Evolutionary conservation across 2,329 filamentous ascomycete genomes (phyloP), one percentile per base, ranked within the genome.

Genomic region (Ophiostoma triangulosporum): DNA sequence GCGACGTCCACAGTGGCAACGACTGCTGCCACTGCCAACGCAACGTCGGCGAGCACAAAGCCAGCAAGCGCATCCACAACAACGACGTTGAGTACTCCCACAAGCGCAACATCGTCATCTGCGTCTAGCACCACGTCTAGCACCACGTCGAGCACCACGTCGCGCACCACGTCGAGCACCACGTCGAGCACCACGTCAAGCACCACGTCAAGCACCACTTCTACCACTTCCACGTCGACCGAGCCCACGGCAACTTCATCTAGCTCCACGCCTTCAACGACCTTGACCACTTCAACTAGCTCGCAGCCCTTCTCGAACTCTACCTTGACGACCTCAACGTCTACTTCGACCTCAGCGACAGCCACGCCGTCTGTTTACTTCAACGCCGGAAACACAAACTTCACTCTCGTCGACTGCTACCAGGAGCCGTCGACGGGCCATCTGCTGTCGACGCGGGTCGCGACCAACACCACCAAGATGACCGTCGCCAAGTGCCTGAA

Each of bases 401-500:
- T 60, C 50, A 60, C 59, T 6, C 52, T 60, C 22, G 52, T 58
- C 53, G 31, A 54, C 51, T 61, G 60, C 54, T 55, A 55, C 27
- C 22, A 36, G 27, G 60, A 61, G 55, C 60, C 60, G 4, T 57
- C 60, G 8, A 27, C 43, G 15, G 59, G 58, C 52, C 52, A 52
- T 31, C 45, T 61, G 14, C 36, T 61, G 43, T 12, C 56, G 1
- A 45, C 52, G 6, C 48, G 56, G 31, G 29, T 51, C 15, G 40
- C 24, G 15, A 38, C 50, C 24, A 45, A 56, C 49, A 45, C 50
- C 31, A 55, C 52, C 15, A 51, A 33, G 27, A 66, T 69, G 63
- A 67, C 64, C 0, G 60, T 66, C 15, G 58, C 60, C 14, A 55
- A 54, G 27, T 69, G 66, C 55, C 61, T 66, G 1, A 29, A 54